Percentiles rank a stretch among this genome's conserved stretches.
phyloP scores from a whole-genome alignment of 495 filamentous ascomycete genomes.

The Talaromyces stipitatus region DNA sequence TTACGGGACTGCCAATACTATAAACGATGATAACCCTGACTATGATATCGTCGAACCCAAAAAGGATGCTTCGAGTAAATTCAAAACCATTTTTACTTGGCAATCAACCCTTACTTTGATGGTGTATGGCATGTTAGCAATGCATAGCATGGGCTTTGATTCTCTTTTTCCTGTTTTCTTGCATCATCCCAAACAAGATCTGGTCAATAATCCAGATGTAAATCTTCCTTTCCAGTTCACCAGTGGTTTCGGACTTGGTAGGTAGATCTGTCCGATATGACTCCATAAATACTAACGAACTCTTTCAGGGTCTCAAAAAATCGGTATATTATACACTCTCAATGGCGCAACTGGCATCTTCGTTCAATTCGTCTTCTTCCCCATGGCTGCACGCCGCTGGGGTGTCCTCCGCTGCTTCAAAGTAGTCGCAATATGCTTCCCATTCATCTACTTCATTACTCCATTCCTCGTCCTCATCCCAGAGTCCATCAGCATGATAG shows the following conservation, averaged over 20 bases:
- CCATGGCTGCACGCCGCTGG: constrained; percentile 54
- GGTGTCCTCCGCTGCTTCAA: constrained; percentile 67
- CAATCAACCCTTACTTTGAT: constrained; percentile 73
- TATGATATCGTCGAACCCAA: not conserved
- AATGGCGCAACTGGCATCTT: constrained; percentile 66
- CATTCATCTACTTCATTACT: constrained; percentile 4
- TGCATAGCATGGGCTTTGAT: constrained; percentile 73
- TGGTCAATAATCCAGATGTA: constrained; percentile 46
- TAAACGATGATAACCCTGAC: not conserved
- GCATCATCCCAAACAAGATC: constrained; percentile 56
- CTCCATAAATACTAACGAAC: not conserved
- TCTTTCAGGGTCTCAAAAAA: constrained; percentile 47
- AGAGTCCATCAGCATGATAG: constrained; percentile 19
- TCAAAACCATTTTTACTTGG: constrained; percentile 60
- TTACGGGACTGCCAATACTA: not conserved
- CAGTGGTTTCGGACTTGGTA: constrained; percentile 65
- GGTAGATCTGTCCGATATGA: constrained; percentile 8
- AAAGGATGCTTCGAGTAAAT: constrained; percentile 34
- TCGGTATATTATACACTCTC: constrained; percentile 69
- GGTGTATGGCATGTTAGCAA: constrained; percentile 64
- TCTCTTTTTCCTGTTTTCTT: constrained; percentile 76
- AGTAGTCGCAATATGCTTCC: constrained; percentile 26
- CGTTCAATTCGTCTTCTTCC: constrained; percentile 76
- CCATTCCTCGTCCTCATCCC: constrained; percentile 20
- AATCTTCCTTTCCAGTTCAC: constrained; percentile 70